A percentile compares a stretch with the other conserved stretches of the same genome.
Evolutionary conservation across 129 eudicot species (phyloP).

Genomic region (Chrysanthemum makinoi): DNA sequence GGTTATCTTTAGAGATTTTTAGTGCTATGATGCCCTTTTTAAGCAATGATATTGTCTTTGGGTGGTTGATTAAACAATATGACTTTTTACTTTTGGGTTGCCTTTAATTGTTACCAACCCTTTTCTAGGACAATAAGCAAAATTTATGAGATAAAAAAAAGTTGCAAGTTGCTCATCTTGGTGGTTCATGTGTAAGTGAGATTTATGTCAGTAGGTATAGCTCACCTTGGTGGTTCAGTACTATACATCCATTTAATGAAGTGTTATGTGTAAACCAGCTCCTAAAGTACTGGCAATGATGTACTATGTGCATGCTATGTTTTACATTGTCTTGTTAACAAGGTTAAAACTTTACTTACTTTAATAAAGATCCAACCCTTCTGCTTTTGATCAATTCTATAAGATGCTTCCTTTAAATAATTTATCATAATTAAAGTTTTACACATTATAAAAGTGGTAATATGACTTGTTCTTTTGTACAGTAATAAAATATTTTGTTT

Average conservation of each 20-base stretch:
- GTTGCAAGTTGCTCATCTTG: conserved; percentile 6
- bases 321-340: conserved; percentile 1
- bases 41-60: conserved; percentile 9
- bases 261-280: conserved; percentile 9
- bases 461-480: conserved; percentile 5
- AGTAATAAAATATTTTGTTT: conserved; percentile 16
- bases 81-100: too few species aligned
- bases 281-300: background rate
- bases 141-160: too few species aligned
- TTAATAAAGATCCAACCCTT: conserved; percentile 15
- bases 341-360: background rate
- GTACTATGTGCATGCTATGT: conserved; percentile 17
- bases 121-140: too few species aligned
- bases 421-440: background rate
- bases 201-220: conserved; percentile 12
- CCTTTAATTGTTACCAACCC: too few species aligned
- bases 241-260: conserved; percentile 22
- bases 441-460: background rate
- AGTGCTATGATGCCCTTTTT: conserved; percentile 22
- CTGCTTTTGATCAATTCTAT: conserved; percentile 7
- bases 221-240: conserved; percentile 17
- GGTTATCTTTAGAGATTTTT: conserved; percentile 6
- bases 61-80: too few species aligned
- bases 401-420: conserved; percentile 9
- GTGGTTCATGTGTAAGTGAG: conserved; percentile 16